Evolutionary conservation across 108 stramenopile genomes (phyloP).

Genomic region (Epipyxis sp.): DNA sequence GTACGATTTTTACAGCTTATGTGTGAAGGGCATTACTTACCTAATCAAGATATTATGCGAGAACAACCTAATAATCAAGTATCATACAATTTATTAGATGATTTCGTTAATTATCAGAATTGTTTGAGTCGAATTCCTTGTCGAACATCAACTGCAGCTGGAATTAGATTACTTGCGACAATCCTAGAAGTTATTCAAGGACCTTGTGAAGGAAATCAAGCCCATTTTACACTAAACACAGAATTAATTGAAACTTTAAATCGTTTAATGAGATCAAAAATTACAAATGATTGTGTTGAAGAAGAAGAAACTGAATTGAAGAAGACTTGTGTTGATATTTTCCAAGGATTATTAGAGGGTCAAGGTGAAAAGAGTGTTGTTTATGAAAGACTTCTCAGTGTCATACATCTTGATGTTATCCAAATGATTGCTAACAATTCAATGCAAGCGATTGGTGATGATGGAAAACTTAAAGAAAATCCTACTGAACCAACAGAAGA

Average conservation of each 20-base stretch:
- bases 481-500: slow-evolving; percentile 24
- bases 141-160: slow-evolving; percentile 36
- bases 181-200: slow-evolving; percentile 54
- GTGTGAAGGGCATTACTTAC: slow-evolving; percentile 45
- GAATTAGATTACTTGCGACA: slow-evolving; percentile 27
- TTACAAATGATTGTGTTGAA: slow-evolving; percentile 29
- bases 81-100: slow-evolving; percentile 39
- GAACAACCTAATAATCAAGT: slow-evolving; percentile 37
- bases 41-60: slow-evolving; percentile 47
- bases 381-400: slow-evolving; percentile 38
- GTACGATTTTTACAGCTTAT: slow-evolving; percentile 48
- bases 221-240: slow-evolving; percentile 40
- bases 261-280: slow-evolving; percentile 36
- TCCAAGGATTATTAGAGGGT: slow-evolving; percentile 45
- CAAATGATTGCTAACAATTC: slow-evolving; percentile 29
- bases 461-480: not conserved
- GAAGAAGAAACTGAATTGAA: slow-evolving; percentile 37
- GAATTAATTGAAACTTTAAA: slow-evolving; percentile 47
- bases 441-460: not conserved
- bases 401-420: slow-evolving; percentile 42
- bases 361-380: slow-evolving; percentile 31
- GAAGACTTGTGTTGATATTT: slow-evolving; percentile 42
- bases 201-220: slow-evolving; percentile 44
- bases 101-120: slow-evolving; percentile 34
- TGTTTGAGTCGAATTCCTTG: slow-evolving; percentile 37